phyloP scores from a whole-genome alignment of 2,329 filamentous ascomycete genomes.

The Bipolaris bicolor region DNA sequence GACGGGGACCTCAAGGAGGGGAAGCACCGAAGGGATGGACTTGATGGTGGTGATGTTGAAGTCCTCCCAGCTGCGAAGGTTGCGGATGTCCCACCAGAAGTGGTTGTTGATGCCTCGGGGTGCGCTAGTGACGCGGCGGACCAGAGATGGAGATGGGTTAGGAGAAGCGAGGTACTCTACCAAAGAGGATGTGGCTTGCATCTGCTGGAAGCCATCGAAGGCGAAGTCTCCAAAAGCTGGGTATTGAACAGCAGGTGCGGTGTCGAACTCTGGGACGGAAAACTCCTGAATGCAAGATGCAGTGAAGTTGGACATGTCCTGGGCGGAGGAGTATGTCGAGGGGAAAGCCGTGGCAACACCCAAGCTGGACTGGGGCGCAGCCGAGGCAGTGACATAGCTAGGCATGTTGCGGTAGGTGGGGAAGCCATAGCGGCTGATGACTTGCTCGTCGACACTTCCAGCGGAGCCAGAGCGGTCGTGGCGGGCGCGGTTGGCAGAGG shows the following conservation, averaged over 20 bases:
- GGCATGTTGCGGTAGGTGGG: constrained; percentile 83
- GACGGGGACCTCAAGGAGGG: constrained; percentile 69
- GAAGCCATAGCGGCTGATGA: constrained; percentile 75
- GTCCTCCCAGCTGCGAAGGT: constrained; percentile 79
- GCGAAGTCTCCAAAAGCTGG: constrained; percentile 50
- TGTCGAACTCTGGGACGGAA: constrained; percentile 44
- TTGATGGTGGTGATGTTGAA: constrained; percentile 78
- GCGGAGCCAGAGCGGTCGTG: constrained; percentile 66
- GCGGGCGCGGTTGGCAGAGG: constrained; percentile 61
- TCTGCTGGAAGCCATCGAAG: constrained; percentile 46
- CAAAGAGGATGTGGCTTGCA: constrained; percentile 67
- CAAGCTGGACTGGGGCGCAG: constrained; percentile 43
- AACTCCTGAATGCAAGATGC: constrained; percentile 41
- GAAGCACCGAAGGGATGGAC: constrained; percentile 72
- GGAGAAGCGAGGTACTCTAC: constrained; percentile 77
- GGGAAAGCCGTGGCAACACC: constrained; percentile 50
- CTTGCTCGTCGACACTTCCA: constrained; percentile 69
- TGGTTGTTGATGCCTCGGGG: constrained; percentile 74
- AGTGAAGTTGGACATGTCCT: constrained; percentile 43
- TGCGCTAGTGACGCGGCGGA: constrained; percentile 76
- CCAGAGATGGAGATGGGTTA: constrained; percentile 82
- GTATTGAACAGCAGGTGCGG: constrained; percentile 53
- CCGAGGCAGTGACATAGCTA: constrained; percentile 56
- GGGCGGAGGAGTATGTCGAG: constrained; percentile 40
- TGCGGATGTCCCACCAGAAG: constrained; percentile 96